Evolutionary conservation across 192 early-diverging fungal genomes (phyloP).

Genomic region (Endogone sp.): DNA sequence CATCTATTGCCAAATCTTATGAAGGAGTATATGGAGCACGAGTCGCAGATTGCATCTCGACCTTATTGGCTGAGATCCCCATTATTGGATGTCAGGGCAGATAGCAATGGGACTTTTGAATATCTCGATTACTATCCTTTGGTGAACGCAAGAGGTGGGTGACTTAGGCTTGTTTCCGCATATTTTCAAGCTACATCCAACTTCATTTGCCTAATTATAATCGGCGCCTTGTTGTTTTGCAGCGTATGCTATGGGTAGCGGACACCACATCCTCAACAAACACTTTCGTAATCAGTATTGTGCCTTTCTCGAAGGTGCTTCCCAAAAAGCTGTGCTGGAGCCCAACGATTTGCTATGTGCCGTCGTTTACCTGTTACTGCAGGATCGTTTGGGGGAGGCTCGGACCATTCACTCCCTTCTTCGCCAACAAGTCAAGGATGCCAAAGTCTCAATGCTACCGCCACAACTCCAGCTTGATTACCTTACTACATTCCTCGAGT

Average conservation of each 20-base stretch:
- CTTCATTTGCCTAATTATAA: neutral
- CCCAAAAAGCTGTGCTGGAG: conserved; percentile 20
- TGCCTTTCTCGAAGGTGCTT: conserved; percentile 27
- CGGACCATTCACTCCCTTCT: conserved; percentile 13
- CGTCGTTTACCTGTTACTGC: conserved; percentile 36
- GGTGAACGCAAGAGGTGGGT: conserved; percentile 43
- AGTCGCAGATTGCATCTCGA: neutral
- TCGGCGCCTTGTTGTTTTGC: neutral
- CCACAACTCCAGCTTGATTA: conserved; percentile 41
- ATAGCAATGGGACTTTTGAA: conserved; percentile 2
- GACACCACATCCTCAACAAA: conserved; percentile 32
- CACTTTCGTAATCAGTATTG: conserved; percentile 32
- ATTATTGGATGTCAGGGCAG: conserved; percentile 12
- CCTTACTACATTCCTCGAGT: conserved; percentile 36
- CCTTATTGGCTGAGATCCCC: conserved; percentile 22
- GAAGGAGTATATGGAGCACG: conserved; percentile 25
- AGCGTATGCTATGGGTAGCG: conserved; percentile 25
- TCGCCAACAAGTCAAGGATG: neutral
- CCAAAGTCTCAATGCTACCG: conserved; percentile 4
- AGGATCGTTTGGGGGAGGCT: conserved; percentile 43
- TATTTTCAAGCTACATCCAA: neutral
- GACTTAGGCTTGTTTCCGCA: neutral
- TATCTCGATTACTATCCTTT: conserved; percentile 39
- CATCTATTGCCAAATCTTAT: conserved; percentile 26
- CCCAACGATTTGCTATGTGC: conserved; percentile 28